Percentiles rank a stretch among this genome's conserved stretches.
Evolutionary conservation across 2,329 filamentous ascomycete species (phyloP).

Genomic region (Reticulascus tulasneorum): DNA sequence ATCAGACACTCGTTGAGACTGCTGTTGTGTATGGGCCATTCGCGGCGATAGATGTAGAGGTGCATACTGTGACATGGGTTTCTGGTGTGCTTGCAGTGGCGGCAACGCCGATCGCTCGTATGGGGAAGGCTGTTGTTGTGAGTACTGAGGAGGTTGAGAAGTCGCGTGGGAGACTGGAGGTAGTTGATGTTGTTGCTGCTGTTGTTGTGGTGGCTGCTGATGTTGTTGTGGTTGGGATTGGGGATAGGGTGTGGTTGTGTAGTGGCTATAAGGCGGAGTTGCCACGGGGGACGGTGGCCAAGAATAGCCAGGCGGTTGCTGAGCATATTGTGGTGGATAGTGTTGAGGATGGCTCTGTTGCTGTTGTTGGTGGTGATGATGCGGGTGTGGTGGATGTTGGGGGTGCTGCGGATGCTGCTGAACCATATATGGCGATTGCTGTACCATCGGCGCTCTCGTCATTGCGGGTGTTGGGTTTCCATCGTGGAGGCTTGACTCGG

Average conservation of each 20-base stretch:
- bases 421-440: constrained; percentile 30
- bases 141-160: constrained; percentile 24
- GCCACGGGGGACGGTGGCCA: constrained; percentile 55
- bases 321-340: constrained; percentile 37
- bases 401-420: constrained; percentile 28
- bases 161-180: constrained; percentile 19
- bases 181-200: constrained; percentile 14
- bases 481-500: constrained; percentile 90
- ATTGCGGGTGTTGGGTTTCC: constrained; percentile 75
- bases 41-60: constrained; percentile 27
- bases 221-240: constrained; percentile 19
- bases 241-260: constrained; percentile 33
- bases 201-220: constrained; percentile 18
- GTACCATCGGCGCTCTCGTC: constrained; percentile 67
- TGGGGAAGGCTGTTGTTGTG: constrained; percentile 19
- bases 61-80: constrained; percentile 27
- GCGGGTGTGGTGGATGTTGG: constrained; percentile 30
- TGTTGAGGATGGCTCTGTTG: constrained; percentile 32
- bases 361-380: constrained; percentile 36
- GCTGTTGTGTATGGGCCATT: constrained; percentile 16
- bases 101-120: constrained; percentile 35
- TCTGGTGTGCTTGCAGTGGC: constrained; percentile 26
- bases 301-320: constrained; percentile 35
- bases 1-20: constrained; percentile 26
- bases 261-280: constrained; percentile 50